Evolutionary conservation across 106 monocot species (phyloP).

Genomic region (Dioscorea zingiberensis): DNA sequence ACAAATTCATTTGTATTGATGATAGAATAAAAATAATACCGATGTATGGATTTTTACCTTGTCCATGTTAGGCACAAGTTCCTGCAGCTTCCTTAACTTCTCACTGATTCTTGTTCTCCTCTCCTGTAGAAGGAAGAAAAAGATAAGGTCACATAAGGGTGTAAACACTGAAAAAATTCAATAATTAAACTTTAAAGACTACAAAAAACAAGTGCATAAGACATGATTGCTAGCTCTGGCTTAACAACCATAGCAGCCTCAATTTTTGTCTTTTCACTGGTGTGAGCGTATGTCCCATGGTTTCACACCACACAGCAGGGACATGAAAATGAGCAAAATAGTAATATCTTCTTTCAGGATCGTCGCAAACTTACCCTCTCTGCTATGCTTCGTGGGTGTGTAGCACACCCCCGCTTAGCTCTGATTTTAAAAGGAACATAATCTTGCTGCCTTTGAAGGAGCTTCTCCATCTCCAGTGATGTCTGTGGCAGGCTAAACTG

Average conservation of each 20-base stretch:
- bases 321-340: too few species aligned
- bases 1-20: too few species aligned
- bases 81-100: constrained; percentile 36
- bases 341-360: background rate
- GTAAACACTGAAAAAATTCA: too few species aligned
- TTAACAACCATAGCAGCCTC: too few species aligned
- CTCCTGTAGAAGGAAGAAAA: constrained; percentile 1
- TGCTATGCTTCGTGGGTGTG: constrained; percentile 64
- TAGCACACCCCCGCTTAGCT: constrained; percentile 68
- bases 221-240: too few species aligned
- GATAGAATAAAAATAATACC: too few species aligned
- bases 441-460: constrained; percentile 52
- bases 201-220: too few species aligned
- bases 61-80: constrained; percentile 45
- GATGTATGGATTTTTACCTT: constrained; percentile 31
- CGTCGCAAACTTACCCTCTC: constrained; percentile 38
- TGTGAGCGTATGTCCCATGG: too few species aligned
- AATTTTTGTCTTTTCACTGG: too few species aligned
- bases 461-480: constrained; percentile 57
- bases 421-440: constrained; percentile 45
- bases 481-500: constrained; percentile 48
- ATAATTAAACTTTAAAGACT: too few species aligned
- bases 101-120: constrained; percentile 52
- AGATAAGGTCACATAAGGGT: too few species aligned
- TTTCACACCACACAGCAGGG: too few species aligned